Base-by-base conservation (phyloP, 495 filamentous ascomycete species). In the Penicillium chermesinum region DNA sequence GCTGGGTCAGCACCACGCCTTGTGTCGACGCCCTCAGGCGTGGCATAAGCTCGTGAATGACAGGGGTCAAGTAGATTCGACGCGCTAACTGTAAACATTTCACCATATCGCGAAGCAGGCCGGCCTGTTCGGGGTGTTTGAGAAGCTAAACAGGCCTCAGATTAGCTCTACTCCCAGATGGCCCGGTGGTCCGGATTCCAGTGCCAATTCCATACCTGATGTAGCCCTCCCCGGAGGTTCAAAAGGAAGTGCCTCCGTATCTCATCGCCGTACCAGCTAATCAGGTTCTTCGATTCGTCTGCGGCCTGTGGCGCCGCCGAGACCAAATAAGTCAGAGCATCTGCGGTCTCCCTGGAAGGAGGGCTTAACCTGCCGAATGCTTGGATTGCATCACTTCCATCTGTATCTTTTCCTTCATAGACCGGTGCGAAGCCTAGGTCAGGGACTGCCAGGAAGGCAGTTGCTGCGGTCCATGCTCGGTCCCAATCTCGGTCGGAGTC, bases 381-480 rank as follows among this genome's bases (percentile, higher is more conserved):
- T 32, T 58, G 57, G 37, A 69, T 21, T 13, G 54, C 51, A n/a
- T 66, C 57, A 27, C 39, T 59, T 19, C 65, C 67, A 35, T 60
- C 63, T 2, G 57, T 48, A 4, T 60, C 49, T 18, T 57, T 43
- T 37, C 48, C 54, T 15, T 52, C 46, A 20, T 54, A 58, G 17
- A 68, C 44, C 5, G 50, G 41, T 13, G 54, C 56, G 7, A 71
- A 66, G 2, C 62, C 64, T 4, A 37, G 45, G 27, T 72, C 63
- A 9, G 83, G 80, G 2, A 89, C 64, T 4, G 71, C 63, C 13
- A 91, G 75, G 38, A 77, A 80, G 32, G 72, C 67, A 9, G 83
- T 88, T 38, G 84, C 85, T 2, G 73, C 64, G 58, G 80, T 78
- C 84, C 87, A 89, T 32, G 85, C 80, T 44, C 78, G 74, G 52